Conservation (phyloP, 306 rosid genomes). For the Citrullus amarus region DNA sequence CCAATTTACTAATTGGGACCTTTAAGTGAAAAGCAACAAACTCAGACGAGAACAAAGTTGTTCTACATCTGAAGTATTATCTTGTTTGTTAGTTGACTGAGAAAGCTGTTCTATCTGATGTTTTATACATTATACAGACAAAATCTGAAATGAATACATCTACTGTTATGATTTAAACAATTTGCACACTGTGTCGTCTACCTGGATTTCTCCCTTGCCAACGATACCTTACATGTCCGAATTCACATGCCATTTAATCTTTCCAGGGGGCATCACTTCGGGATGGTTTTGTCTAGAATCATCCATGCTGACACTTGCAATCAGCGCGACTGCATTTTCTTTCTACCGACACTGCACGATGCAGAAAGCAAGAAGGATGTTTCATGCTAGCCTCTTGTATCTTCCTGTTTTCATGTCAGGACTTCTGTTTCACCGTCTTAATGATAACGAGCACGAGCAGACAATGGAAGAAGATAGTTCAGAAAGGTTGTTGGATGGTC, state of each 20-base stretch:
- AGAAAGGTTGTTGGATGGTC: constrained; percentile 13
- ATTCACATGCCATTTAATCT: constrained; percentile 6
- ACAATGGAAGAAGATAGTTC: constrained; percentile 20
- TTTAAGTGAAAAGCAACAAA: no score
- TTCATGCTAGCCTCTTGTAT: constrained; percentile 83
- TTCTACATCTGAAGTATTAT: not conserved
- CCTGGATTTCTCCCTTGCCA: not conserved
- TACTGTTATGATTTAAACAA: not conserved
- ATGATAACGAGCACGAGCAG: constrained; percentile 33
- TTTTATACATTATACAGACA: not conserved
- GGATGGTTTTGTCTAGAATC: constrained; percentile 89
- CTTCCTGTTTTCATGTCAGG: constrained; percentile 93
- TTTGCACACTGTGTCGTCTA: not conserved
- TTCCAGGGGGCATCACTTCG: constrained; percentile 82
- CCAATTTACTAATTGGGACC: no score
- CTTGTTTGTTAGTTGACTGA: not conserved
- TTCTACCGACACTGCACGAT: constrained; percentile 59
- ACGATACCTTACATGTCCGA: not conserved
- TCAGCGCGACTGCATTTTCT: constrained; percentile 63
- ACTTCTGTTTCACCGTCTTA: constrained; percentile 65
- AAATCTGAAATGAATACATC: not conserved
- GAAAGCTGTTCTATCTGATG: not conserved
- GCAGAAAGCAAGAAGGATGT: constrained; percentile 80
- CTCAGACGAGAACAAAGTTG: not conserved
- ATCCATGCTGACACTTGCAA: constrained; percentile 69